These are phyloP conservation scores for Tricholoma saponaceum DNA, from an alignment of 768 basidiomycete genomes.

Conservation along the genomic window DNA sequence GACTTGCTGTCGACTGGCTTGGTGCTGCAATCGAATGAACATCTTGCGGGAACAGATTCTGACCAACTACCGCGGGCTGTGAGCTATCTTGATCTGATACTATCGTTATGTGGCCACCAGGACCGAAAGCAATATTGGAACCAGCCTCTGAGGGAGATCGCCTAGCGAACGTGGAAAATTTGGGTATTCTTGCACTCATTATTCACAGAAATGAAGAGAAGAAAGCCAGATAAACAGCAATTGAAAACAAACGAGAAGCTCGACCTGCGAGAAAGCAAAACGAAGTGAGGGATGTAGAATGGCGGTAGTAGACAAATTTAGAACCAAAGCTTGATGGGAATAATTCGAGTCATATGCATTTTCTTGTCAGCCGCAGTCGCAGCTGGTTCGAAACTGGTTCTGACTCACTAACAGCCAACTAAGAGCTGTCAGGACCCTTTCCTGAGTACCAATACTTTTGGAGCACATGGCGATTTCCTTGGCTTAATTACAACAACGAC, in stretches of 20 bases:
- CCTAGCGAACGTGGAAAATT: neutral
- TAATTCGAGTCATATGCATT: neutral
- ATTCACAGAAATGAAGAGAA: neutral
- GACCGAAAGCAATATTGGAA: conserved; percentile 2
- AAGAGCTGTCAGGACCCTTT: too few relatives aligned
- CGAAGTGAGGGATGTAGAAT: neutral
- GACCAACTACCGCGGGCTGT: neutral
- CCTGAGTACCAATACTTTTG: too few relatives aligned
- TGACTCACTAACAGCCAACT: too few relatives aligned
- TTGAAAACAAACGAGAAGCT: conserved; percentile 5
- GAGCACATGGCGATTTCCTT: too few relatives aligned
- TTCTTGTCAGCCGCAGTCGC: too few relatives aligned
- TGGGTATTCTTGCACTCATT: conserved; percentile 3
- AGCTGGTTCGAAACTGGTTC: too few relatives aligned
- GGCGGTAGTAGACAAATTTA: neutral
- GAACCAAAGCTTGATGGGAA: too few relatives aligned
- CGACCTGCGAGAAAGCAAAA: conserved; percentile 17
- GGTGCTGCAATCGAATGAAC: conserved; percentile 1
- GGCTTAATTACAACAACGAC: too few relatives aligned
- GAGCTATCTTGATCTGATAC: neutral
- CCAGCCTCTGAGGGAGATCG: neutral
- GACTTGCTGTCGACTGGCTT: conserved; percentile 2
- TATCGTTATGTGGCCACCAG: conserved; percentile 1
- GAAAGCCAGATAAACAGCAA: neutral
- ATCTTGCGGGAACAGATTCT: conserved; percentile 4